These are phyloP conservation scores for Carex arenaria DNA, from an alignment of 202 grass and related monocot species.

Conservation along the genomic window DNA sequence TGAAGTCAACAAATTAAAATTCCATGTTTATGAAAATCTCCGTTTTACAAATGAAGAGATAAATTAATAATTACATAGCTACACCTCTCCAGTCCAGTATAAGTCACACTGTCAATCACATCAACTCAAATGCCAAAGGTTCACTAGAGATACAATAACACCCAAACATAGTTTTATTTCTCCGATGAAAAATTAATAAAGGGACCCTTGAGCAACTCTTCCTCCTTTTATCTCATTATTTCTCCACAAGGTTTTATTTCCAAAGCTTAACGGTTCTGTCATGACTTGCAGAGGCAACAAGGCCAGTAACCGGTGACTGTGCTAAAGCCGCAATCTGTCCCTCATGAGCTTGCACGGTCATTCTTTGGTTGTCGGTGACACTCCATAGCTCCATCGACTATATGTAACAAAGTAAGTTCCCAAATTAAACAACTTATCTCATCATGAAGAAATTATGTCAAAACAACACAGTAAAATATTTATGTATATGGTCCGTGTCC, in stretches of 20 bases:
- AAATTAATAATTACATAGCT: slow-evolving; percentile 29
- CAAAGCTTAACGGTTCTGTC: slow-evolving; percentile 87
- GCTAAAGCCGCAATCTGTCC: slow-evolving; percentile 64
- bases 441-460: background rate
- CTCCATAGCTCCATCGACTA: slow-evolving; percentile 94
- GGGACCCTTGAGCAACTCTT: background rate
- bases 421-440: background rate
- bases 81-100: slow-evolving; percentile 9
- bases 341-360: slow-evolving; percentile 52
- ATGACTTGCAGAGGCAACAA: slow-evolving; percentile 80
- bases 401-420: slow-evolving; percentile 16
- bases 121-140: slow-evolving; percentile 9
- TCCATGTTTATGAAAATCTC: background rate
- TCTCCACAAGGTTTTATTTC: slow-evolving; percentile 39
- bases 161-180: slow-evolving; percentile 19
- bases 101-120: slow-evolving; percentile 8
- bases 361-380: slow-evolving; percentile 40
- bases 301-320: slow-evolving; percentile 36
- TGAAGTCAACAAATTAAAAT: background rate
- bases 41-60: slow-evolving; percentile 29
- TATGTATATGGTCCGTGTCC: background rate
- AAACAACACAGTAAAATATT: background rate
- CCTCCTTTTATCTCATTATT: background rate
- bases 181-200: slow-evolving; percentile 14
- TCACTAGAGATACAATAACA: slow-evolving; percentile 20